Conservation (phyloP, 2,329 filamentous ascomycete species). For the Fusarium humuli region DNA sequence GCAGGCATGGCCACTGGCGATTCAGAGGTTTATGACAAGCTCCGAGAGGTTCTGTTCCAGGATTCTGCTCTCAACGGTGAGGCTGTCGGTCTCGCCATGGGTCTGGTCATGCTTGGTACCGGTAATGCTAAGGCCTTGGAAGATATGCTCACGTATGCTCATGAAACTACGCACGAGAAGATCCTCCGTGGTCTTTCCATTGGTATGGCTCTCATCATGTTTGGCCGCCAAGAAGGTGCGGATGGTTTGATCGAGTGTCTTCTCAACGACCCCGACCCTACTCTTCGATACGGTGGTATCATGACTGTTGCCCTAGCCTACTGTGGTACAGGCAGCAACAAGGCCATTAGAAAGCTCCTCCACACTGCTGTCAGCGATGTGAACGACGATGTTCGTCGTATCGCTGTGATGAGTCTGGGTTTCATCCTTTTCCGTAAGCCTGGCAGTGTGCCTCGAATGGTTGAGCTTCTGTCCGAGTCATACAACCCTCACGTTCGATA, state of each 20-base stretch:
- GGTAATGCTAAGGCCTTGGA: slow-evolving; percentile 93
- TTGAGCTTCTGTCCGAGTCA: slow-evolving; percentile 95
- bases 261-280: slow-evolving; percentile 92
- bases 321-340: slow-evolving; percentile 97
- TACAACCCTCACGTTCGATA: slow-evolving; percentile 99
- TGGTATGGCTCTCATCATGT: slow-evolving; percentile 99
- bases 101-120: slow-evolving; percentile 98
- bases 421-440: slow-evolving; percentile 99
- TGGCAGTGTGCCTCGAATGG: slow-evolving; percentile 96
- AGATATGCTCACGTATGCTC: slow-evolving; percentile 97
- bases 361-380: slow-evolving; percentile 98
- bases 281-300: slow-evolving; percentile 94
- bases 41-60: slow-evolving; percentile 88
- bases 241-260: slow-evolving; percentile 95
- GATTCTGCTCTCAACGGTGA: slow-evolving; percentile 98
- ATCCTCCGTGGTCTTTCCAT: slow-evolving; percentile 95
- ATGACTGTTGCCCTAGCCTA: slow-evolving; percentile 99
- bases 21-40: slow-evolving; percentile 88
- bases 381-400: slow-evolving; percentile 94
- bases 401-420: slow-evolving; percentile 96
- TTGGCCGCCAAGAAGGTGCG: slow-evolving; percentile 91
- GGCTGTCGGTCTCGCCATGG: slow-evolving; percentile 95
- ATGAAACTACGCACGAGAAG: slow-evolving; percentile 99
- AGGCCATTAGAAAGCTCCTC: slow-evolving; percentile 94
- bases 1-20: slow-evolving; percentile 97